Base-by-base conservation (phyloP, 768 basidiomycete genomes). In the Pleurotus djamor region DNA sequence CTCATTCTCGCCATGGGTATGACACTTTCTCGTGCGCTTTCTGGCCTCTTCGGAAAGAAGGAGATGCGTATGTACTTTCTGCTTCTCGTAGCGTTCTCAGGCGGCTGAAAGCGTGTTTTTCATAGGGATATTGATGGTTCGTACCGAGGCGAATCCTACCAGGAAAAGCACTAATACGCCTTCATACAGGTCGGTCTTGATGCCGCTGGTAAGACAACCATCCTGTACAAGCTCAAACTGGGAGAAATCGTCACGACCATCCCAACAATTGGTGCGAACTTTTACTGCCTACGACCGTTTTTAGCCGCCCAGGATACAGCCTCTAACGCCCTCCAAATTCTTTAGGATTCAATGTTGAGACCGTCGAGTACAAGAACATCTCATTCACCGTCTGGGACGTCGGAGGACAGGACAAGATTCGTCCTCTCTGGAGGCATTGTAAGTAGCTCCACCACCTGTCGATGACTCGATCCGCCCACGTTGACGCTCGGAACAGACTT, bases 321-420 rank as follows among this genome's bases (percentile, higher is more conserved):
- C 44, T 32, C 51, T 60, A 60, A 66, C 60, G 59, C 68, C 69
- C 60, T 67, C 62, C 57, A 38, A 33, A 58, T 61, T 55, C n/a
- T 43, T 21, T 65, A 98, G 97, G 97, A 61, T 99, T 99, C 84
- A 99, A 99, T 74, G 97, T 99, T 67, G 97, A 99, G 84, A 98
- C 97, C 62, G 97, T 99, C 66, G 96, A 98, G 77, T 98, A 99
- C 81, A 98, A 98, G 86, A 99, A 98, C 83, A 98, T 98, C 65
- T 97, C 95, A 28, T 99, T 99, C 87, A 99, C 96, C 21, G 97
- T 98, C 48, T 98, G 97, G 97, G 97, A 99, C 79, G 97, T 99
- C 64, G 97, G 97, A 86, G 97, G 96, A 69, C 96, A 99, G 80
- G 96, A 99, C 81, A 99, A 98, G 89, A 98, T 98, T 76, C 89